Evolutionary conservation across 2,329 filamentous ascomycete genomes (phyloP), one percentile per base, ranked within the genome.

Genomic region (Curvularia sp.): DNA sequence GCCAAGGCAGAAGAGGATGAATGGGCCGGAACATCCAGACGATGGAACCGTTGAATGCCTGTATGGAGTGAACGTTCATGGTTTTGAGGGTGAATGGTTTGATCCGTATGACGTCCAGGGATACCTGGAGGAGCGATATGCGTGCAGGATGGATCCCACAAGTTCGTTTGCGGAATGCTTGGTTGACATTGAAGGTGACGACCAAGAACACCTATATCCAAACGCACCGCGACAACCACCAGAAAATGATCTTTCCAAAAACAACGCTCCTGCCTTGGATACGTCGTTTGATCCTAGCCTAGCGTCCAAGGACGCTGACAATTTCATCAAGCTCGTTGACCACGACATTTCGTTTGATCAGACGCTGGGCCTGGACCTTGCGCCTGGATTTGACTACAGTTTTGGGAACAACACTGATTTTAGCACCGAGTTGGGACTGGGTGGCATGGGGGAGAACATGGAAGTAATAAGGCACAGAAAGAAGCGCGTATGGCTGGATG

Each of bases 101-200:
- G 91, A 95, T 69, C 79, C 87, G 0, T 84, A 91, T 58, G 92
- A 95, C 72, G 88, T 93, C 0, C 89, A 95, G 74, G 82, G 85
- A 12, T 95, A 93, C 70, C 78, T 96, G 2, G 83, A 83, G 41
- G 65, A 74, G 5, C 82, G 85, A 49, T 84, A 85, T 30, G 88
- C 88, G 5, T 84, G 92, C 30, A 73, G 80, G 46, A 86, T 93
- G 51, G 84, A 89, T 9, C 82, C 84, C 0, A 79, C 81, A 9
- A 81, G 84, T 9, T 87, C 89, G 18, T 87, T 85, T 54, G 80
- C 89, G 1, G 83, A 48, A 84, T 84, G 8, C 83, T 18, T 66
- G 2, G 28, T 73, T 8, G 63, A 75, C 5, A 26, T 50, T 13
- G 71, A 74, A n/a, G 69, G 70, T 0, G 69, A 69, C 8, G 60